phyloP scores from a whole-genome alignment of 2,329 filamentous ascomycete species.

The Graphiopsis chlorocephala region DNA sequence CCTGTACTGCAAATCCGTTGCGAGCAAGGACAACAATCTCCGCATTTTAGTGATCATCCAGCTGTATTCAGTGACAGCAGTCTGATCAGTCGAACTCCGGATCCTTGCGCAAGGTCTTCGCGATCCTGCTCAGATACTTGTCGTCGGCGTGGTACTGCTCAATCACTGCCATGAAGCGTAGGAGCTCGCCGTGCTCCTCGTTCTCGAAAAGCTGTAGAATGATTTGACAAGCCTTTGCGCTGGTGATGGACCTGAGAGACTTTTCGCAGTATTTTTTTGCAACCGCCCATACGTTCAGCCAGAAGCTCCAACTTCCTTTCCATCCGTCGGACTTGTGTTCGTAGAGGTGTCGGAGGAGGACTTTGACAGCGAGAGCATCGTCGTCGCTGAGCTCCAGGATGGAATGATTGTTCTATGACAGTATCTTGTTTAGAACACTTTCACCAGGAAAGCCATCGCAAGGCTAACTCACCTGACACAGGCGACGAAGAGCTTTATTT shows the following conservation, averaged over 20 bases:
- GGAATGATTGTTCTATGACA: background rate
- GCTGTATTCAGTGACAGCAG: background rate
- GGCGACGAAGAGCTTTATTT: background rate
- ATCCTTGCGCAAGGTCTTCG: background rate
- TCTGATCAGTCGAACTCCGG: background rate
- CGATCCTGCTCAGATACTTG: background rate
- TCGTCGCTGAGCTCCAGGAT: background rate
- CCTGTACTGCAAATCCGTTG: background rate
- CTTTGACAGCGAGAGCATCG: background rate
- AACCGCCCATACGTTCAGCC: background rate
- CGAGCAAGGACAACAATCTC: background rate
- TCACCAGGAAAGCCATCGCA: background rate
- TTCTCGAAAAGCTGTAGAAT: background rate
- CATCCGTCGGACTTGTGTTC: background rate
- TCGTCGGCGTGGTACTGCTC: background rate
- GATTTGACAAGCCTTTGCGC: background rate
- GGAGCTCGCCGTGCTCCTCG: background rate
- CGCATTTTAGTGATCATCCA: background rate
- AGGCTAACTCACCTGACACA: background rate
- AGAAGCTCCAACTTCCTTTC: background rate
- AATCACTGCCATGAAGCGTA: background rate
- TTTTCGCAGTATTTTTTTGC: background rate
- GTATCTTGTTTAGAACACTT: background rate
- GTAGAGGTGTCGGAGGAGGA: background rate
- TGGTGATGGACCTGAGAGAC: background rate